Base-by-base conservation (phyloP, 345 rosid genomes). In the Eucalyptus melliodora region DNA sequence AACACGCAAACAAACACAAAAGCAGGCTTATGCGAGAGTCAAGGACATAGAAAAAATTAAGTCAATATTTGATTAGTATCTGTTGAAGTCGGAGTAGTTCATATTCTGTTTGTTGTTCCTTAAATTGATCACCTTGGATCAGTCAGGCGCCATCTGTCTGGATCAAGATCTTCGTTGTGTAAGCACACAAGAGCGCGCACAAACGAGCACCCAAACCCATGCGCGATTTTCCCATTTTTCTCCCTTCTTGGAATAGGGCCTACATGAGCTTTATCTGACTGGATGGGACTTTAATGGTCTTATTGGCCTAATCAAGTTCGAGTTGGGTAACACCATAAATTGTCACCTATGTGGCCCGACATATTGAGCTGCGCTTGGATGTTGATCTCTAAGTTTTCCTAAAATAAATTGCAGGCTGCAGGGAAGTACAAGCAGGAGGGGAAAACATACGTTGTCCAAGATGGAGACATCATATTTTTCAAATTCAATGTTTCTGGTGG, bases 401-500 rank as follows among this genome's bases (percentile, higher is more conserved):
- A 12, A 1, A 21, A 77, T 3, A 24, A 81, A 40, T 86, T 51
- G 37, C 95, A 98, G 99, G 99, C 96, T 91, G 98, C 93, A 51
- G 99, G 99, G 53, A 98, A 97, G 92, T 98, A 97, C 89, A 94
- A 91, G 89, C 99, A 98, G 91, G 99, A 96, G 89, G 99, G 99
- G 50, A 98, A 98, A 92, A 97, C 99, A 5, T 98, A 98, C 87
- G 93, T 96, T 65, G 99, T 98, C 62, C 99, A 95, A 91, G 99
- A 98, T 50, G 99, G 97, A 80, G 99, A 98, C 93, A 47, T 97
- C 44, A 97, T 98, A 90, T 96, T 95, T 92, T 98, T 98, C 95
- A 98, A 98, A 96, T 98, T 98, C 92, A 98, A 98, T 67, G 99
- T 97, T 60, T 97, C 99, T 4, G 96, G 99, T 24, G 99, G 99